phyloP scores from a whole-genome alignment of 805 yeast species.

The Ogataea paraovalis region DNA sequence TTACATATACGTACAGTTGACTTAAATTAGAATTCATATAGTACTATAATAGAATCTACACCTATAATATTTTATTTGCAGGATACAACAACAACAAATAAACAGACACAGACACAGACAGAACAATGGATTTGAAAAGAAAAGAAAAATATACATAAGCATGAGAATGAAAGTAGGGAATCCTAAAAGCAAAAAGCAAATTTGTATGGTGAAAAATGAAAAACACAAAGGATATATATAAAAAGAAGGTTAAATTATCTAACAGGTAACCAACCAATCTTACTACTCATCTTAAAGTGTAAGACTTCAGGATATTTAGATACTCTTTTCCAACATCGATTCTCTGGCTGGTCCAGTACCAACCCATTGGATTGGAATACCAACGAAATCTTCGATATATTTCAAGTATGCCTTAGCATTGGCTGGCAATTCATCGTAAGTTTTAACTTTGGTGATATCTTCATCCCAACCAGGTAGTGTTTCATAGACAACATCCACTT shows the following conservation, averaged over 20 bases:
- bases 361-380: constrained; percentile 90
- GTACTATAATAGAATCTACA: too few species aligned
- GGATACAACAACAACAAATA: too few species aligned
- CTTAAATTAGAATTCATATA: too few species aligned
- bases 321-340: constrained; percentile 67
- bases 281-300: too few species aligned
- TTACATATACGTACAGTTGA: too few species aligned
- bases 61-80: too few species aligned
- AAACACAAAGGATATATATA: too few species aligned
- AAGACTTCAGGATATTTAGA: not conserved
- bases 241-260: too few species aligned
- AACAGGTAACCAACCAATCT: too few species aligned
- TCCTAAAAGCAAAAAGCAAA: not conserved
- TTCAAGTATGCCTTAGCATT: constrained; percentile 81
- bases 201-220: too few species aligned
- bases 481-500: constrained; percentile 88
- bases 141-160: not conserved
- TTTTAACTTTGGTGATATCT: constrained; percentile 69
- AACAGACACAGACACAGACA: too few species aligned
- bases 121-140: too few species aligned
- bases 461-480: constrained; percentile 93
- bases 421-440: constrained; percentile 77
- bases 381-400: constrained; percentile 79
- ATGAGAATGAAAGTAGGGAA: not conserved
- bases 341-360: constrained; percentile 99